Base-by-base conservation (phyloP, 352 stramenopile genomes). In the Lagenidium giganteum region DNA sequence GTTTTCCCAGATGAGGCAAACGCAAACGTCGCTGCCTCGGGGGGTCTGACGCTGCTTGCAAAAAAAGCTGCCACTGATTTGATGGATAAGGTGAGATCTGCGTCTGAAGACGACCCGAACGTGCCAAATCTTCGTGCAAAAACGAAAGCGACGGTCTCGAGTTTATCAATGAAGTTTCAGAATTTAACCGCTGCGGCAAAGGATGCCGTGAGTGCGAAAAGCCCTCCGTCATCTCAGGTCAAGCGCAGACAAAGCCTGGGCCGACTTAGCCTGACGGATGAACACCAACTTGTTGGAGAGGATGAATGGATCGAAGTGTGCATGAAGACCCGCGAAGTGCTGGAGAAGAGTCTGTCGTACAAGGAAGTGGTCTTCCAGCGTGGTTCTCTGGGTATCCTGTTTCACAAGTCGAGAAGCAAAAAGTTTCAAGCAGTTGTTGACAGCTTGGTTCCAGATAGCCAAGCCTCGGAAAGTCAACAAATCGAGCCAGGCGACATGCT, bases 401-500 rank as follows among this genome's bases (percentile, higher is more conserved):
- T 88, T 18, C 76, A 86, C 33, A 81, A 79, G 37, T 65, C 72
- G 21, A 54, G 61, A n/a, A 77, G 61, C 26, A 79, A 68, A 29
- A 72, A 66, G 40, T 87, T 64, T 26, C 67, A 75, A 48, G 70
- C 71, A 8, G 59, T 82, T 0, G 74, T 89, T 7, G 76, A 89
- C 43, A 85, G 66, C 23, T n/a, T n/a, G n/a, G 75, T 93, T 20
- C 73, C 80, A 0, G 75, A 84, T 9, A 90, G 80, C 31, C 80
- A 93, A 57, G 83, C 83, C 4, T 81, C 70, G 1, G 74, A 73
- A 20, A 87, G 64, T 22, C 60, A 74, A 17, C 54, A 89, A 36
- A 72, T 95, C 20, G 55, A 77, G 7, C 59, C 62, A 0, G 80
- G 76, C n/a, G 80, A 95, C 46, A 33, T 95, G 23, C 54, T 95